Base-by-base conservation (phyloP, 768 basidiomycete species). In the Lactifluus pinguis region DNA sequence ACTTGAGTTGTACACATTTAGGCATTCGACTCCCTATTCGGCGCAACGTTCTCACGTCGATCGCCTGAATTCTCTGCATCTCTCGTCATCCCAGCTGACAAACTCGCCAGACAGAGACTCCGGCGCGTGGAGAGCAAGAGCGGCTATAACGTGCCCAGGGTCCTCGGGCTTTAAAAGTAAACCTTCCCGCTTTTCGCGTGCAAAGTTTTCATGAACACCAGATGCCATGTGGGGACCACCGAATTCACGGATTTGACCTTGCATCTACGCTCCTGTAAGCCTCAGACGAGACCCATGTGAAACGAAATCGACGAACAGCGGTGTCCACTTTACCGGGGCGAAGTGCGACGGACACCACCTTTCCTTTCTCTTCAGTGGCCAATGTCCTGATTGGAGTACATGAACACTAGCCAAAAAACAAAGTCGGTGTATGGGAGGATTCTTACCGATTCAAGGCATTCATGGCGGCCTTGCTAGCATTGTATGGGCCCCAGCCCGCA, bases 271-370 rank as follows among this genome's bases (percentile, higher is more conserved):
- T 19, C 39, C 13, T 8, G 55, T 47, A 30, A 48, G 50, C 50
- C 63, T 57, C 41, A 25, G 47, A 52, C 21, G 49, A 32, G n/a
- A 55, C 13, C 39, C 21, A 47, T 55, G 29, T 49, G 47, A 32
- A 41, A 61, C 38, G 48, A 38, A 29, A 42, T 47, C 47, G 41
- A 78, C 81, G 65, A 70, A 91, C 92, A 30, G 73, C 75, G 8
- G 92, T 95, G 62, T 95, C 85, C 30, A 97, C 92, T 73, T 86
- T 85, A 14, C 95, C 95, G 0, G 95, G 95, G 4, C 93, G 82
- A 2, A 97, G 66, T 15, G 94, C 87, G 36, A 95, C 79, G 3
- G 84, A 83, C 8, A 80, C 77, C 41, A 97, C 75, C 38, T 78
- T 75, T 21, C 61, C 63, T n/a, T 83, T 82, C 71, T 97, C 93